Percentiles rank a stretch among this genome's conserved stretches.
Evolutionary conservation across 169 alveolate species (phyloP).

Genomic region (Eimeria praecox): DNA sequence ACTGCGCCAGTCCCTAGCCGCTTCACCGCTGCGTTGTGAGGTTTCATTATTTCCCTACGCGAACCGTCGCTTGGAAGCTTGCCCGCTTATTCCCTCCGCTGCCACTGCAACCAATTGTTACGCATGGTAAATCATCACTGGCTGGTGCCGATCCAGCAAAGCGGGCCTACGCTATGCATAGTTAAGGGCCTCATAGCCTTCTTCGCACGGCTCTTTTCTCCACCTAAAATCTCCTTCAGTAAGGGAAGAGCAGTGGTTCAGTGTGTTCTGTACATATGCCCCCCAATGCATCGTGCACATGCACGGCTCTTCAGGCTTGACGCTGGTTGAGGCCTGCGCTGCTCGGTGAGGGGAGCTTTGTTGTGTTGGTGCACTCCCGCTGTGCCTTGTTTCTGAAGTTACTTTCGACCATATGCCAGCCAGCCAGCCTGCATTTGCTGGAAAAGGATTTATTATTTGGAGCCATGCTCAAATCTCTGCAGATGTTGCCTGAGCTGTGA

Average conservation of each 20-base stretch:
- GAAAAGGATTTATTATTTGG: not conserved
- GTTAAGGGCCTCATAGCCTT: not conserved
- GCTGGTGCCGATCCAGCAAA: not conserved
- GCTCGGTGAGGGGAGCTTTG: not conserved
- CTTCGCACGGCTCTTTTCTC: not conserved
- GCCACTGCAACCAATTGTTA: not conserved
- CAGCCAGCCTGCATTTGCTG: not conserved
- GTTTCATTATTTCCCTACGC: not conserved
- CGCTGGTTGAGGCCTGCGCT: not conserved
- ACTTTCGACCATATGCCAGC: not conserved
- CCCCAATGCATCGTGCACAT: not conserved
- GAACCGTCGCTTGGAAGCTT: not conserved
- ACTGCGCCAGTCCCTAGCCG: too few relatives aligned
- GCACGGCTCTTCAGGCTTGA: constrained; percentile 58
- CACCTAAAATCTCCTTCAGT: not conserved
- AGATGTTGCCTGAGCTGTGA: constrained; percentile 3
- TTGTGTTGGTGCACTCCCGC: not conserved
- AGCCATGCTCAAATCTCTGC: constrained; percentile 1
- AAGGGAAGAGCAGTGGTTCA: not conserved
- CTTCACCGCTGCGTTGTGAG: not conserved
- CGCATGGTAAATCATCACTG: not conserved
- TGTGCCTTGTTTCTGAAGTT: not conserved
- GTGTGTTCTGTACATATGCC: not conserved
- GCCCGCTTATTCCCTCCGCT: not conserved
- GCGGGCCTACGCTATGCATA: not conserved